These are phyloP conservation scores for Mimosa bimucronata DNA, from an alignment of 306 rosid genomes.

Conservation along the genomic window DNA sequence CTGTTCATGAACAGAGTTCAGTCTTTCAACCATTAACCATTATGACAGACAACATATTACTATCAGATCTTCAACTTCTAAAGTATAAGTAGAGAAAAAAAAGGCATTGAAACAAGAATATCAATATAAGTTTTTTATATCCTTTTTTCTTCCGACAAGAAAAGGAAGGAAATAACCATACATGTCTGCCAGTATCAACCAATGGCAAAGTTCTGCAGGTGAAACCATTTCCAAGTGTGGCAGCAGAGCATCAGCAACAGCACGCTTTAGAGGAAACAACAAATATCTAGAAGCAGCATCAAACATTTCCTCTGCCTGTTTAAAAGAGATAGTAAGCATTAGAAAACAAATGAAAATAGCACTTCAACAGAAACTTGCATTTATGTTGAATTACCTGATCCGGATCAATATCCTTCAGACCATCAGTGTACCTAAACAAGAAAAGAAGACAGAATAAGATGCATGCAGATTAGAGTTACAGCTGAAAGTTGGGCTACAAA, in stretches of 20 bases:
- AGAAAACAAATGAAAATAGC: constrained; percentile 28
- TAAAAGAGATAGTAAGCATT: constrained; percentile 31
- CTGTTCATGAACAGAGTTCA: constrained; percentile 23
- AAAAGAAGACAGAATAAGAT: constrained; percentile 37
- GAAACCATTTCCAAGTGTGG: constrained; percentile 82
- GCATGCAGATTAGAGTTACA: constrained; percentile 26
- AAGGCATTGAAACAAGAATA: constrained; percentile 31
- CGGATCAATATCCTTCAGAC: constrained; percentile 79
- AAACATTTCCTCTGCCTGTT: constrained; percentile 88
- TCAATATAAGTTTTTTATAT: background rate
- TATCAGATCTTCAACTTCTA: background rate
- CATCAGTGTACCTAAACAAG: constrained; percentile 86
- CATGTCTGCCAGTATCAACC: constrained; percentile 90
- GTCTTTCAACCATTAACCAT: constrained; percentile 3
- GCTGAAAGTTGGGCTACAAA: constrained; percentile 25
- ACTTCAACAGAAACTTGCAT: constrained; percentile 27
- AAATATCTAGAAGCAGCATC: constrained; percentile 93
- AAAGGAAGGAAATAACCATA: constrained; percentile 47
- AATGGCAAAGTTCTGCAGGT: constrained; percentile 87
- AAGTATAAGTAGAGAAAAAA: background rate
- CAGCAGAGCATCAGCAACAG: constrained; percentile 83
- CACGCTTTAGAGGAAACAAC: constrained; percentile 91
- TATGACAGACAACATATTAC: constrained; percentile 7
- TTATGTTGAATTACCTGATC: constrained; percentile 65
- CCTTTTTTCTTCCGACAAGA: background rate